Evolutionary conservation across 2,329 filamentous ascomycete species (phyloP).

Genomic region (Dactylellina cionopaga): DNA sequence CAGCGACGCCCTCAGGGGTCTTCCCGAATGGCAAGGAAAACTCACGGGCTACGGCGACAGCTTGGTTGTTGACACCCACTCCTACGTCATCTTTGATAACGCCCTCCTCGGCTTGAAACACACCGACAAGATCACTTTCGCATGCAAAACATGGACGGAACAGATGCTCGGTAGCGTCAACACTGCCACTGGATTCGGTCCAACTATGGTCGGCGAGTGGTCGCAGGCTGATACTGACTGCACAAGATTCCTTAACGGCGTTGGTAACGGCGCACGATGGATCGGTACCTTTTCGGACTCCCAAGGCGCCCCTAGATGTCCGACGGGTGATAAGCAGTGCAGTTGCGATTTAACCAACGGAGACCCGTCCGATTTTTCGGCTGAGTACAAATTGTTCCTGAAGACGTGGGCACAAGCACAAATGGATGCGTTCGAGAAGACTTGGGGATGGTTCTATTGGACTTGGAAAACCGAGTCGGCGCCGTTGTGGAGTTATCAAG

Average conservation of each 20-base stretch:
- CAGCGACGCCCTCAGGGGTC: conserved; percentile 92
- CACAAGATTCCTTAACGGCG: conserved; percentile 84
- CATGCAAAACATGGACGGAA: conserved; percentile 86
- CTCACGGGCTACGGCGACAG: conserved; percentile 75
- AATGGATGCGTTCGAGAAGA: conserved; percentile 91
- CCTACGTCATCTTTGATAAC: conserved; percentile 97
- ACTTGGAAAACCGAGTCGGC: conserved; percentile 91
- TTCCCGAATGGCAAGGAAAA: conserved; percentile 87
- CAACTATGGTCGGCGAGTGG: conserved; percentile 96
- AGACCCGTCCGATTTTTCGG: conserved; percentile 73
- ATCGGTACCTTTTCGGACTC: conserved; percentile 77
- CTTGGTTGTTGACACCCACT: conserved; percentile 94
- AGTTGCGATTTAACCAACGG: conserved; percentile 81
- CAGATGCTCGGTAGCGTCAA: conserved; percentile 79
- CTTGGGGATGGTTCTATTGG: conserved; percentile 99
- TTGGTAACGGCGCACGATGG: conserved; percentile 85
- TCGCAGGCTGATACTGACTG: conserved; percentile 98
- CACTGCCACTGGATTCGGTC: conserved; percentile 82
- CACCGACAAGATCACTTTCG: conserved; percentile 82
- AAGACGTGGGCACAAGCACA: conserved; percentile 89
- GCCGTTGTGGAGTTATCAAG: conserved; percentile 90
- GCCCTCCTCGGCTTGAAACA: conserved; percentile 84
- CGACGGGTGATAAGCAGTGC: conserved; percentile 72
- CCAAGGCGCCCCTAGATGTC: conserved; percentile 76
- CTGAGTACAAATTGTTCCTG: conserved; percentile 83